Base-by-base conservation (phyloP, 2,329 filamentous ascomycete genomes). In the Arachnomyces sp. region DNA sequence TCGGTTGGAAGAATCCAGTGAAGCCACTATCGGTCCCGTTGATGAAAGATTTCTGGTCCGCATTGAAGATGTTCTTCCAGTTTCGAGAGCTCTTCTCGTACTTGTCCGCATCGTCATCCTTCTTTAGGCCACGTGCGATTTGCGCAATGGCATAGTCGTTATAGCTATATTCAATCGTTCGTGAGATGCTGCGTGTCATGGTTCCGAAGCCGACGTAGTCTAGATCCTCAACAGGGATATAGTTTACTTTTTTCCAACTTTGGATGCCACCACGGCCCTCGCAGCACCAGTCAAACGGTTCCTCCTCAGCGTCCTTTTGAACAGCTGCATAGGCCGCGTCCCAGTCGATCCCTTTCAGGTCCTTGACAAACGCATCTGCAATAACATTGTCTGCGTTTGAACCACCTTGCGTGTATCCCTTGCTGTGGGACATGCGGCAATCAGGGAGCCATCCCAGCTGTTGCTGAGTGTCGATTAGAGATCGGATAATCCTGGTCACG, bases 31-130 rank as follows among this genome's bases (percentile, higher is more conserved):
- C 75, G 3, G 65, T 65, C 17, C 77, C 71, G 31, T 73, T 57
- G 0, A 69, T 54, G 53, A 67, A 62, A 0, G 77, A 81, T 0
- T 56, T 68, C 53, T 82, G 76, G 38, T 79, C 71, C 0, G 65
- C 51, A 39, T 85, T 77, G 80, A 80, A 86, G 44, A 84, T 80
- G 51, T 82, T 83, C 18, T 77, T 73, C 82, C 82, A 86, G 45
- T 83, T 79, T n/a, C 72, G 69, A 1, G 78, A 82, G 9, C 81
- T 73, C 31, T 72, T 64, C 12, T 83, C 64, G 51, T 85, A 85
- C 37, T 69, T 78, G 3, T 63, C 48, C 7, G 61, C 58, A 15
- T 61, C 59, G 15, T 62, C 67, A 11, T 57, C 59, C 0, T 63
- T 65, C 37, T 73, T 72, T 14, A 80, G 74, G 1, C 61, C 63